Base-by-base conservation (phyloP, 2,329 filamentous ascomycete species). In the Hypoxylon sp. region DNA sequence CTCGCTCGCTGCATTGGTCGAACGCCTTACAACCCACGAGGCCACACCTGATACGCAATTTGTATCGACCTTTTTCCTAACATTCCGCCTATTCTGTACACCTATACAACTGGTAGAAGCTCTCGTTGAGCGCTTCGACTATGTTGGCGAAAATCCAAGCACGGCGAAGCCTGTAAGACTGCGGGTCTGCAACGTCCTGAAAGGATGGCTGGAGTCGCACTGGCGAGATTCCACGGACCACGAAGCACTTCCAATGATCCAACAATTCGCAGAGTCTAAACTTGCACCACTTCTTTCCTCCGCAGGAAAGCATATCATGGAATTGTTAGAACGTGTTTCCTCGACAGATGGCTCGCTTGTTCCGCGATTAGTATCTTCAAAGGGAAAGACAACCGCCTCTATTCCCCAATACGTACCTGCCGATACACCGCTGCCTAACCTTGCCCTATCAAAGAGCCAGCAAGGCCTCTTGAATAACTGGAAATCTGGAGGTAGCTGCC, bases 201-300 rank as follows among this genome's bases (percentile, higher is more conserved):
- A 99, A 72, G 89, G 90, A 30, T 99, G 94, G 94, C 77, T 99
- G 13, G 94, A 97, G 74, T 94, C 89, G 5, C 91, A 99, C 71
- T 99, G 94, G 93, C 85, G 89, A 36, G 84, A 90, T 57, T 84
- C 91, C 51, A 85, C 86, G 7, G 94, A 99, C 68, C 82, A 83
- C 43, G 80, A 84, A 8, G 91, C 92, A 1, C 77, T 99, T 6
- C 77, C 81, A 0, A 76, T 89, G 37, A 95, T 99, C 57, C 78
- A 88, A 23, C 78, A 83, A 1, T 99, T 99, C 70, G 91, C 93
- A 2, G 83, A 87, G 60, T 80, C 81, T 35, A 88, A 88, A 59
- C 78, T 99, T 5, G 78, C 78, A 38, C 71, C 78, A 1, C 78
- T 87, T 5, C 75, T 97, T 26, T 89, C 91, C 11, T 85, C 84